Evolutionary conservation across 495 filamentous ascomycete genomes (phyloP).

Genomic region (Hyaloscypha variabilis): DNA sequence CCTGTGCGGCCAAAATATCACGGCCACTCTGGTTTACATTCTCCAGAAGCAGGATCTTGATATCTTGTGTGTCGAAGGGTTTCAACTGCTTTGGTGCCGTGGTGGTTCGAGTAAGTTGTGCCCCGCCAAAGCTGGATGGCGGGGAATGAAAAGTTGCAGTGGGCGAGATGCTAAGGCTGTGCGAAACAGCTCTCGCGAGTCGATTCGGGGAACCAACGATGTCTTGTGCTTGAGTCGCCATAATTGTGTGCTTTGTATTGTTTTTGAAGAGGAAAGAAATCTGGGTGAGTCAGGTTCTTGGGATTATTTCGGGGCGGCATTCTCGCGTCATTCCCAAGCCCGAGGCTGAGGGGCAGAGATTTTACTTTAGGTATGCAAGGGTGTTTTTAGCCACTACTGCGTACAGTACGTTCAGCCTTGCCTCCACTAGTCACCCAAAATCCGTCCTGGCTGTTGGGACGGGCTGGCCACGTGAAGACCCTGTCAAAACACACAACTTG

Average conservation of each 20-base stretch:
- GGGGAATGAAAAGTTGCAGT: constrained; percentile 66
- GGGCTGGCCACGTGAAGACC: no score
- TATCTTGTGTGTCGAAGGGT: constrained; percentile 91
- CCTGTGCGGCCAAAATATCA: constrained; percentile 80
- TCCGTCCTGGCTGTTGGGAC: background rate
- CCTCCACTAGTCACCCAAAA: background rate
- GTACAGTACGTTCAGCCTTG: background rate
- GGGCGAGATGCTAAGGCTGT: constrained; percentile 59
- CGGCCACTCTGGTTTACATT: constrained; percentile 91
- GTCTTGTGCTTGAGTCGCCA: constrained; percentile 44
- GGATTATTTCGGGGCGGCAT: background rate
- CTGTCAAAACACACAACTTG: background rate
- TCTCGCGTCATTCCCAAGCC: constrained; percentile 7
- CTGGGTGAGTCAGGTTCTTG: constrained; percentile 7
- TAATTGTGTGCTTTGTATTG: constrained; percentile 18
- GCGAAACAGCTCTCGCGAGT: constrained; percentile 45
- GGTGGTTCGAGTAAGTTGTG: constrained; percentile 29
- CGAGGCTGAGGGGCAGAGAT: constrained; percentile 17
- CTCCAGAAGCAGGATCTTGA: constrained; percentile 95
- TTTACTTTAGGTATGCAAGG: constrained; percentile 1
- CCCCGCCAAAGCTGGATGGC: constrained; percentile 48
- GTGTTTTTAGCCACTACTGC: background rate
- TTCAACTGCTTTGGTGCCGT: constrained; percentile 75
- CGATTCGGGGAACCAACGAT: constrained; percentile 34
- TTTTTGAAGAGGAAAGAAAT: background rate